These are phyloP conservation scores for Selenicereus undatus DNA, from an alignment of 148 eudicot species.

Conservation along the genomic window DNA sequence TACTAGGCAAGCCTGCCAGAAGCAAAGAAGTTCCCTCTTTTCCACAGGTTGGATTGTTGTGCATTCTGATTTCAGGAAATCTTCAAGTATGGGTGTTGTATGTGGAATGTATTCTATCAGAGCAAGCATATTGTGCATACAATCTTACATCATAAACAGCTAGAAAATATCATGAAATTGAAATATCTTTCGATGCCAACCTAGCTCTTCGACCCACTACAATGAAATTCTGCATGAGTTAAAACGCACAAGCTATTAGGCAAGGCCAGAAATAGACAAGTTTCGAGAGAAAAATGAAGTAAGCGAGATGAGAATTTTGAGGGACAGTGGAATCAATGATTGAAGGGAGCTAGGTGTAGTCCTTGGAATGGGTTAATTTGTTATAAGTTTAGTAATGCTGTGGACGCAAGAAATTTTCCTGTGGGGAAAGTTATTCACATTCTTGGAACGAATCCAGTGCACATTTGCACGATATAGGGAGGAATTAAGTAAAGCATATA, in stretches of 20 bases:
- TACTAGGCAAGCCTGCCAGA: background rate
- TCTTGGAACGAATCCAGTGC: background rate
- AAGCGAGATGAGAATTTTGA: background rate
- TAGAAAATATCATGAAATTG: too few relatives aligned
- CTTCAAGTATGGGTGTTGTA: too few relatives aligned
- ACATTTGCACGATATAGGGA: background rate
- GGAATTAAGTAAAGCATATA: background rate
- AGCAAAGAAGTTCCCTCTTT: background rate
- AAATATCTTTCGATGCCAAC: too few relatives aligned
- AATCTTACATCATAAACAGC: too few relatives aligned
- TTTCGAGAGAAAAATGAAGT: too few relatives aligned
- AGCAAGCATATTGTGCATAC: too few relatives aligned
- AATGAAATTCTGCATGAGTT: too few relatives aligned
- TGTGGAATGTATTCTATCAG: too few relatives aligned
- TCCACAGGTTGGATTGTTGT: background rate
- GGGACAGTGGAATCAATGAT: background rate
- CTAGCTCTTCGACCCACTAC: too few relatives aligned
- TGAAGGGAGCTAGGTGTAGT: background rate
- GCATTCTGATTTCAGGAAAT: too few relatives aligned
- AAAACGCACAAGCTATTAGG: too few relatives aligned
- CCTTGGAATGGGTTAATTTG: background rate
- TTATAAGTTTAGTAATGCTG: background rate
- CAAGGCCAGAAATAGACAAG: too few relatives aligned
- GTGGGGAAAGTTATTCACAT: background rate
- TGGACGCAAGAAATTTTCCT: background rate